Conservation (phyloP, 2,329 filamentous ascomycete species). For the Thielaviopsis euricoi region DNA sequence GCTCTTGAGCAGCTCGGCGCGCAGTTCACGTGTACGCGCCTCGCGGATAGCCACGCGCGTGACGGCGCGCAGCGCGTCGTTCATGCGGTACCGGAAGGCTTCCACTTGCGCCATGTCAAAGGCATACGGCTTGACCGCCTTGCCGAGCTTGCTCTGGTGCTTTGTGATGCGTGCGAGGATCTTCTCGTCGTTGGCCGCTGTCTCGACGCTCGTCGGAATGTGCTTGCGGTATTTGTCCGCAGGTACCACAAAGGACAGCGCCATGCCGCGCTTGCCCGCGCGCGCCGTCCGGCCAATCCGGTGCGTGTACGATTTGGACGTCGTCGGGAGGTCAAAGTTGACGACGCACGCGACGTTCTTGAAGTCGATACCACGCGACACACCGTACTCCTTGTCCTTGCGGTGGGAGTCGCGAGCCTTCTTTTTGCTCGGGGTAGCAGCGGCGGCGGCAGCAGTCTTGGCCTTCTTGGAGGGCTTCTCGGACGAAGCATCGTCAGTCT, state of each 20-base stretch:
- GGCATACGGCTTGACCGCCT: slow-evolving; percentile 74
- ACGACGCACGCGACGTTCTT: slow-evolving; percentile 86
- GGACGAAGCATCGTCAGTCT: slow-evolving; percentile 16
- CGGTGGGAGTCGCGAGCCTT: slow-evolving; percentile 51
- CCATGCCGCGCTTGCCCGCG: slow-evolving; percentile 83
- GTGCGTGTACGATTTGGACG: slow-evolving; percentile 88
- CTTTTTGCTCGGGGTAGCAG: slow-evolving; percentile 20
- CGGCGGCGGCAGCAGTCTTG: slow-evolving; percentile 16
- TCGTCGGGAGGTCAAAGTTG: slow-evolving; percentile 88
- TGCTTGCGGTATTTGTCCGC: slow-evolving; percentile 72
- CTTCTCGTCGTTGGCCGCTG: slow-evolving; percentile 69
- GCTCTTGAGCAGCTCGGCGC: slow-evolving; percentile 78
- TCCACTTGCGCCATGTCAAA: slow-evolving; percentile 93
- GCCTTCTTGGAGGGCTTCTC: slow-evolving; percentile 12
- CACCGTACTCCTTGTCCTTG: slow-evolving; percentile 73
- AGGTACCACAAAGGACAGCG: slow-evolving; percentile 87
- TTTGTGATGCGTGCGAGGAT: slow-evolving; percentile 64
- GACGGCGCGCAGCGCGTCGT: slow-evolving; percentile 77
- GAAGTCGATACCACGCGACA: slow-evolving; percentile 95
- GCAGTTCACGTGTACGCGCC: slow-evolving; percentile 72
- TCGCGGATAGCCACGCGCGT: slow-evolving; percentile 82
- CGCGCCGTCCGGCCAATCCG: slow-evolving; percentile 86
- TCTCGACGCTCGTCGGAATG: slow-evolving; percentile 62
- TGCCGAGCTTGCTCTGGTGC: slow-evolving; percentile 61
- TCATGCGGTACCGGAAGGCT: slow-evolving; percentile 86